Conservation (phyloP, 2,329 filamentous ascomycete species). For the Beauveria sp. region DNA sequence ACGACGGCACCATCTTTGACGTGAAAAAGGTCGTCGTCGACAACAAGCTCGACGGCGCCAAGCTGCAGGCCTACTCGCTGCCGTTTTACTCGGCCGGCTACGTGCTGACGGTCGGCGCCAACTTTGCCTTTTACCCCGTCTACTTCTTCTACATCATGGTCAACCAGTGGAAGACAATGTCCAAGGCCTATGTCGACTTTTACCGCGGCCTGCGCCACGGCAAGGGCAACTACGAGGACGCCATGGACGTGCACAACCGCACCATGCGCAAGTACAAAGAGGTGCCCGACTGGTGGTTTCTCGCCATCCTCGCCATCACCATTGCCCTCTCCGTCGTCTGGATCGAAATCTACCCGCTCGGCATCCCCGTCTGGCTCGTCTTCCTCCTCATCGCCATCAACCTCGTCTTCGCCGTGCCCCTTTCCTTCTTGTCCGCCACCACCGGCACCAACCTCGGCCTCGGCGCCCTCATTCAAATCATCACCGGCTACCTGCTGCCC, state of each 20-base stretch:
- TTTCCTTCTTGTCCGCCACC: conserved; percentile 36
- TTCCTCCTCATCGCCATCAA: conserved; percentile 23
- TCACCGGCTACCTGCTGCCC: conserved; percentile 22
- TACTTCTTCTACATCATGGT: conserved; percentile 36
- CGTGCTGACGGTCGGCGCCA: conserved; percentile 32
- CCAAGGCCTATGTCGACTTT: conserved; percentile 30
- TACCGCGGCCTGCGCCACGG: conserved; percentile 30
- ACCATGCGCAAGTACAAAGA: conserved; percentile 35
- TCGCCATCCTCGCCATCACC: conserved; percentile 28
- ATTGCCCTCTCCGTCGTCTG: conserved; percentile 23
- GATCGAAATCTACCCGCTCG: conserved; percentile 18
- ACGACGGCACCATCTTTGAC: conserved; percentile 31
- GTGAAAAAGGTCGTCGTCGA: conserved; percentile 28
- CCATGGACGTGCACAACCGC: conserved; percentile 32
- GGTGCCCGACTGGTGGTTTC: conserved; percentile 41
- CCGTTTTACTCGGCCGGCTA: conserved; percentile 37
- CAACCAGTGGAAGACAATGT: conserved; percentile 32
- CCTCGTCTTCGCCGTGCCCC: conserved; percentile 33
- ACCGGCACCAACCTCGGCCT: conserved; percentile 36
- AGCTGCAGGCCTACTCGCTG: conserved; percentile 35
- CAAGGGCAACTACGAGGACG: conserved; percentile 32
- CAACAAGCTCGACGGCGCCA: conserved; percentile 28
- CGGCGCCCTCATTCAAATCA: conserved; percentile 33
- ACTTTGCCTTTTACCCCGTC: conserved; percentile 37
- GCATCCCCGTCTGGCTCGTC: conserved; percentile 19